Base-by-base conservation (phyloP, 1,139 yeast genomes). In the Lodderomyces elongisporus region DNA sequence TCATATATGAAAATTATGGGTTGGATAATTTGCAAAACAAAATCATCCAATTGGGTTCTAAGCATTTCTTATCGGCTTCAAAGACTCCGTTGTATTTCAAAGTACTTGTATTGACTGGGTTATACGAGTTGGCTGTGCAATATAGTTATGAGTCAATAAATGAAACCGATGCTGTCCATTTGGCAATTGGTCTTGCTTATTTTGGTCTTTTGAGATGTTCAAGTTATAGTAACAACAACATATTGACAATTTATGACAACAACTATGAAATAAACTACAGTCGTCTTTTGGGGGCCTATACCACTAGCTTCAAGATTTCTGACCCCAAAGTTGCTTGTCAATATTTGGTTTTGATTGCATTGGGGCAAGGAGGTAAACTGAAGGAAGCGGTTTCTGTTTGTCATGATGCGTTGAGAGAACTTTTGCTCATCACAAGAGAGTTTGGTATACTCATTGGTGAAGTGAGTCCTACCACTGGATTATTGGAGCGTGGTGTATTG, bases 301-400 rank as follows among this genome's bases (percentile, higher is more conserved):
- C 94, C 4, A 74, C 88, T 41, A 77, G 80, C 10, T 89, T 91
- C 66, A 82, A 88, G 49, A 74, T 77, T 34, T 76, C 91, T 30
- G 95, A 89, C 60, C 95, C 97, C 15, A 75, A 80, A 49, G 85
- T 84, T 38, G 97, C 96, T 0, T 84, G 87, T 23, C 96, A 91
- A 52, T 91, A 91, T 52, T 61, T 91, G 35, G 70, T 85, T 18
- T 64, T 85, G 44, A 78, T 89, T 26, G 81, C 87, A 25, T 54
- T 88, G 48, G 54, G 68, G 1, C 40, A 56, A 14, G 42, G 38
- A 15, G 41, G 35, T 18, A 35, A 36, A 6, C 52, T 60, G 1
- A 52, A 60, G 25, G 62, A 65, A 31, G 82, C 77, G 45, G 60
- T 73, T 3, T 63, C 68, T 31, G 63, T 82, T 32, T 79, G 88